Base-by-base conservation (phyloP, 2,329 filamentous ascomycete genomes). In the Xylaria sp. region DNA sequence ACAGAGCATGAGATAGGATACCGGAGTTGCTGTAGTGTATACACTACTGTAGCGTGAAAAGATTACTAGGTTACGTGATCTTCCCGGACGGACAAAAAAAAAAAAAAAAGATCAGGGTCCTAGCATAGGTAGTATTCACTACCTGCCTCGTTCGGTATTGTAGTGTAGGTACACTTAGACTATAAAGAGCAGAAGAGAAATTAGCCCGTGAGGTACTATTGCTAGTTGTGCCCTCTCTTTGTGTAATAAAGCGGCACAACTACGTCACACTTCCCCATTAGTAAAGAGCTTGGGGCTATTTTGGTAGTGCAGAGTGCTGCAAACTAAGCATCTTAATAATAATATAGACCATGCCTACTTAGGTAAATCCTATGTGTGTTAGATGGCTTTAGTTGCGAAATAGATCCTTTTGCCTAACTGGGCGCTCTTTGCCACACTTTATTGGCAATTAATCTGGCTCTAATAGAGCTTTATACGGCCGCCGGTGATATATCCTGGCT, bases 221-320 rank as follows among this genome's bases (percentile, higher is more conserved):
- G 60, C 60, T 64, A 66, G 66, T 69, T 68, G 64, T 66, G 70
- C 61, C 62, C 61, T 63, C 66, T 48, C 18, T 58, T 42, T 58
- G 55, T 58, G 55, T 44, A 58, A 44, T 68, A 58, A 12, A 66
- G 68, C 68, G 59, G 70, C 65, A 70, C 61, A 65, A 70, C 64
- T 68, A 71, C 70, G 70, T 71, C 70, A 71, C 64, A 48, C 54
- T 32, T 65, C 58, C 42, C 64, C 18, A 32, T 35, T 54, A 54
- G 51, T 27, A 42, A 50, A 60, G 44, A 59, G 48, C 21, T 47
- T 65, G 69, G 69, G 69, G 69, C 69, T 69, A 64, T 71, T 63
- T 61, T 61, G 29, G 44, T 48, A 40, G 18, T 32, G 50, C 12
- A 25, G 47, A 40, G 12, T 40, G 13, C 37, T 50, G 47, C 51